A percentile compares a stretch with the other conserved stretches of the same genome.
These are phyloP conservation scores for Hydnum rufescens DNA, from an alignment of 768 basidiomycete genomes.

Conservation along the genomic window DNA sequence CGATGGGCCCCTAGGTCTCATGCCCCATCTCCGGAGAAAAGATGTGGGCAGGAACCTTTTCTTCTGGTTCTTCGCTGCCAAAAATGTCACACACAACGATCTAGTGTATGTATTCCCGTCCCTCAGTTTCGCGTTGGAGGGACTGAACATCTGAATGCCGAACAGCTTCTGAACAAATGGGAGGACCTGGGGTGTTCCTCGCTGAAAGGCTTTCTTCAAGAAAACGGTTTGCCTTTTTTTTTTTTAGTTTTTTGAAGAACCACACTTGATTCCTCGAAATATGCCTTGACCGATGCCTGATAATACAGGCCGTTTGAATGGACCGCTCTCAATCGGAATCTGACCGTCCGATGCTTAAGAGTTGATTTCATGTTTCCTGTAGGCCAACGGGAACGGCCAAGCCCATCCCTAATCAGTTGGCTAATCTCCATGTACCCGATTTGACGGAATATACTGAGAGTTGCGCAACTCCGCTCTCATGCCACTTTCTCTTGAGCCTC, in stretches of 20 bases:
- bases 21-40: background rate
- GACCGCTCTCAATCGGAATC: background rate
- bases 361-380: too few relatives aligned
- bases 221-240: background rate
- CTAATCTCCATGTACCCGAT: too few relatives aligned
- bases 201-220: conserved; percentile 2
- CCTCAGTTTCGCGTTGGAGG: background rate
- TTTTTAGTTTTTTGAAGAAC: background rate
- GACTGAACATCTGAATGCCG: background rate
- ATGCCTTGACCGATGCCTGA: too few relatives aligned
- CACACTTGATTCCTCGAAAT: too few relatives aligned
- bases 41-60: conserved; percentile 7
- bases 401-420: background rate
- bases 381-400: background rate
- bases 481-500: too few relatives aligned
- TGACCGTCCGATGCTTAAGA: too few relatives aligned
- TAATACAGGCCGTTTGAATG: background rate
- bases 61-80: conserved; percentile 5
- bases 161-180: conserved; percentile 1
- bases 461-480: too few relatives aligned
- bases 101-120: background rate
- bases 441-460: too few relatives aligned
- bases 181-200: background rate
- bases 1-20: background rate
- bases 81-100: background rate